phyloP scores from a whole-genome alignment of 495 filamentous ascomycete genomes.

The Aspergillus wentii region DNA sequence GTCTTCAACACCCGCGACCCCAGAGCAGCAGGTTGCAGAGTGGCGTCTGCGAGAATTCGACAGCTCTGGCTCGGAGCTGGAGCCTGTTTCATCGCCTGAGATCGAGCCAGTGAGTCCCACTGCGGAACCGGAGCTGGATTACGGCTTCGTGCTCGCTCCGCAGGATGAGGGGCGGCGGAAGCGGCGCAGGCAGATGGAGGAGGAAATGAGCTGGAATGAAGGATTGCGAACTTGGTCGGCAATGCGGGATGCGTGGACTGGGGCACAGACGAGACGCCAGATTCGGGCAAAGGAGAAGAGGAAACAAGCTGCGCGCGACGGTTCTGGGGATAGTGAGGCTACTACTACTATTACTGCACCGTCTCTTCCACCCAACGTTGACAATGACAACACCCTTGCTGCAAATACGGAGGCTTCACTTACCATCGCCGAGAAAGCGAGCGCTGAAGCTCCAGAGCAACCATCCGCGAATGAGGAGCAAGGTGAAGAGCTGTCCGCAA shows the following conservation, averaged over 20 bases:
- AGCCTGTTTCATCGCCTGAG: conserved; percentile 10
- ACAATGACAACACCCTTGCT: conserved; percentile 17
- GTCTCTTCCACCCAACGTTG: too few relatives aligned
- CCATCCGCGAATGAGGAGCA: not conserved
- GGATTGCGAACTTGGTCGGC: conserved; percentile 72
- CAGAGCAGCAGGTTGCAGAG: conserved; percentile 28
- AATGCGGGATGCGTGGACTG: conserved; percentile 81
- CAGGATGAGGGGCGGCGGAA: conserved; percentile 56
- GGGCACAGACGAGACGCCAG: conserved; percentile 48
- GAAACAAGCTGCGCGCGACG: not conserved
- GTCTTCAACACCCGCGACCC: conserved; percentile 17
- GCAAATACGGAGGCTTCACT: conserved; percentile 22
- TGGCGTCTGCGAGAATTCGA: conserved; percentile 42
- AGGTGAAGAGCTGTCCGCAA: not conserved
- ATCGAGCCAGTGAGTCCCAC: not conserved
- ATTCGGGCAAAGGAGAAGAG: conserved; percentile 9
- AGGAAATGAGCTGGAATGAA: conserved; percentile 79
- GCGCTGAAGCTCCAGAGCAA: too few relatives aligned
- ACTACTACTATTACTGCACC: conserved; percentile 1
- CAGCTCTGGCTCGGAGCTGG: conserved; percentile 39
- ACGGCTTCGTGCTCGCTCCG: too few relatives aligned
- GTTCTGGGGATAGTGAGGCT: conserved; percentile 4
- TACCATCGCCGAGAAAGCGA: conserved; percentile 19
- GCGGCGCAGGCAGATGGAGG: conserved; percentile 54
- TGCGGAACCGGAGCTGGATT: not conserved